Percentiles rank a stretch among this genome's conserved stretches.
Conservation (phyloP, 2,329 filamentous ascomycete species). For the Hypoxylon sp. region DNA sequence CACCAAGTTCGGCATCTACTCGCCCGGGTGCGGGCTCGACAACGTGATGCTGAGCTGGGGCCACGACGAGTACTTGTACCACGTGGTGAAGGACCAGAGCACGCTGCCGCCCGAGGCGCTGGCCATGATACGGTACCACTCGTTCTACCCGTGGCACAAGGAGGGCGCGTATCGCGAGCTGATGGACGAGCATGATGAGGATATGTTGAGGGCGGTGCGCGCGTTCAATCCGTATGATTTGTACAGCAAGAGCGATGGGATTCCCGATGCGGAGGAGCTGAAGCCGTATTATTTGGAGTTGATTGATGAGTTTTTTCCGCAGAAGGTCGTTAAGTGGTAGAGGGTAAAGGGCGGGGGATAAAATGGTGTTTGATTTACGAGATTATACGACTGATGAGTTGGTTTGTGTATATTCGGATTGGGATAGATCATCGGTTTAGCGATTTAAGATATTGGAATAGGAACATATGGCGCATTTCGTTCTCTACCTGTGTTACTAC, state of each 20-base stretch:
- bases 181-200: conserved; percentile 85
- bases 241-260: conserved; percentile 90
- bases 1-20: conserved; percentile 85
- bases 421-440: neutral
- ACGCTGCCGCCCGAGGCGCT: conserved; percentile 84
- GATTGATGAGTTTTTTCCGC: conserved; percentile 81
- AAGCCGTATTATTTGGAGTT: conserved; percentile 84
- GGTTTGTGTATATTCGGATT: neutral
- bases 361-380: neutral
- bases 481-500: neutral
- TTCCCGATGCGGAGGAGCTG: conserved; percentile 81
- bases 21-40: conserved; percentile 82
- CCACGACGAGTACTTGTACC: conserved; percentile 90
- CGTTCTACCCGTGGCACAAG: conserved; percentile 92
- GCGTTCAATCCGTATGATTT: conserved; percentile 94
- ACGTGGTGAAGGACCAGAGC: conserved; percentile 86
- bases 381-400: neutral
- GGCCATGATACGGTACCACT: conserved; percentile 94
- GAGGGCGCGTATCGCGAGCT: conserved; percentile 84
- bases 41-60: conserved; percentile 94
- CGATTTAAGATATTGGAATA: conserved; percentile 9
- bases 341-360: neutral
- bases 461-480: neutral
- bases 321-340: conserved; percentile 78
- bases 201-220: conserved; percentile 84